Base-by-base conservation (phyloP, 1,139 yeast genomes). In the Yamadazyma sp. region DNA sequence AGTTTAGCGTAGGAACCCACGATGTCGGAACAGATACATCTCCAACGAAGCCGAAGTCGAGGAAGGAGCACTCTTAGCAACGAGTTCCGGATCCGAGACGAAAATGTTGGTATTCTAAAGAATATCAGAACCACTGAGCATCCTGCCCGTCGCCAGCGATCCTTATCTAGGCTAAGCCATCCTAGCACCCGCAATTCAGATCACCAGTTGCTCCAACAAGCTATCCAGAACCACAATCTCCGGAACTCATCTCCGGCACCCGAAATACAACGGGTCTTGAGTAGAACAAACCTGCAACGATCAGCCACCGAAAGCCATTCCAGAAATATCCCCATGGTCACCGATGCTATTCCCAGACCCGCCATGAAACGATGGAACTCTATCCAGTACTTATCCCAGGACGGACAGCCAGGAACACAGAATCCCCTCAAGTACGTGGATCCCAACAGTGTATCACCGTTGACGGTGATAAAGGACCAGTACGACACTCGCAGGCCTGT, bases 401-500 rank as follows among this genome's bases (percentile, higher is more conserved):
- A 15, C 3, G 20, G 8, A 13, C 29, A 24, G 23, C 16, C 32
- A 22, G 12, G 13, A 8, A 18, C 34, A 8, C 28, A 26, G 30
- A 8, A 5, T 8, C 28, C 15, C 13, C 8, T 6, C n/a, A 27
- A 27, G n/a, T 13, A 21, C 15, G 16, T 18, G 17, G 33, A 33
- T 16, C 37, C 34, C 1, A 38, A 31, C 17, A 56, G 61, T 34
- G 39, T 61, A 1, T 60, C 65, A 2, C 68, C 70, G 2, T 46
- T 63, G 28, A 61, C 64, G 0, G 62, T 60, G 3, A 46, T 62
- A 12, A 46, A 54, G 29, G 67, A 63, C 36, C 57, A 59, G 35
- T 62, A 62, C 40, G 51, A 63, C 34, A 62, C 59, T 5, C 52
- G 42, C 39, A 39, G 61, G 32, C 67, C 67, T 2, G 25, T 40